These are phyloP conservation scores for Mortierella sp. DNA, from an alignment of 371 early-diverging fungal genomes.

Conservation along the genomic window DNA sequence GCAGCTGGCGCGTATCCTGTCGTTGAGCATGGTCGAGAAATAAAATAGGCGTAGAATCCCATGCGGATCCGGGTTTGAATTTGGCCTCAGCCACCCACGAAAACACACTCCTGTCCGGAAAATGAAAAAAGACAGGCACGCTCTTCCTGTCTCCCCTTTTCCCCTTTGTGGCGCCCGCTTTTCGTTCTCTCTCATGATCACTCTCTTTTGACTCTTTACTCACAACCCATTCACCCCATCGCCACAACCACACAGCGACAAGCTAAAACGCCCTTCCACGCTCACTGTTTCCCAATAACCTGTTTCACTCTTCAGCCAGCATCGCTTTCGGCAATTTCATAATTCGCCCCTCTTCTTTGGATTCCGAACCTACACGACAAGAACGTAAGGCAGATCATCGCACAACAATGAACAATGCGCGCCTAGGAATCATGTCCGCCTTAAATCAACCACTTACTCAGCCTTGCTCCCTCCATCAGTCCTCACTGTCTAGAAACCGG, in stretches of 20 bases:
- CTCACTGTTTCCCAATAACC: neutral
- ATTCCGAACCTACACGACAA: neutral
- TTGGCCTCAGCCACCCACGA: slow-evolving; percentile 18
- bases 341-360: neutral
- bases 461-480: neutral
- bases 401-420: neutral
- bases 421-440: neutral
- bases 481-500: neutral
- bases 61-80: neutral
- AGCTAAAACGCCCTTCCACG: neutral
- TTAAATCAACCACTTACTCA: slow-evolving; percentile 1
- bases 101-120: slow-evolving; percentile 13
- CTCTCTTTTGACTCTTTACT: neutral
- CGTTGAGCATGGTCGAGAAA: slow-evolving; percentile 54
- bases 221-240: neutral
- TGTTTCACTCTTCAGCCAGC: neutral
- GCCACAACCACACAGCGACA: neutral
- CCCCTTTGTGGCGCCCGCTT: neutral
- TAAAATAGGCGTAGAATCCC: slow-evolving; percentile 14
- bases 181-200: neutral
- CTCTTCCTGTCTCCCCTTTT: neutral
- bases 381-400: slow-evolving; percentile 10
- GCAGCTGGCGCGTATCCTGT: slow-evolving; percentile 51
- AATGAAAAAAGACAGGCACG: slow-evolving; percentile 13
- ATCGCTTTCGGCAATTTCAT: neutral